Evolutionary conservation across 768 basidiomycete genomes (phyloP).

Genomic region (Pleurotus ostreatus): DNA sequence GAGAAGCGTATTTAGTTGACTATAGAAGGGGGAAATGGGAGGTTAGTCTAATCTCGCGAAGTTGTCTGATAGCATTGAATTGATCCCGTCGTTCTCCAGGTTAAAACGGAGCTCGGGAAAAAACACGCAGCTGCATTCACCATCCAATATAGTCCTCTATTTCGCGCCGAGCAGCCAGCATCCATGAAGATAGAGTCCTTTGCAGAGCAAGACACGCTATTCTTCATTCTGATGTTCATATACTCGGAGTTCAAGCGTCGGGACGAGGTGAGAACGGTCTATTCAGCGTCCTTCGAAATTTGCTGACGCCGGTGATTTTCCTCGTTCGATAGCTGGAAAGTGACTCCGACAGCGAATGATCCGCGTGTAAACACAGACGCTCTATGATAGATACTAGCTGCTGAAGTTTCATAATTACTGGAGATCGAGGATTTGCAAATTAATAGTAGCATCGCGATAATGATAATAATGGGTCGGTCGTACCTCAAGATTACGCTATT

Average conservation of each 20-base stretch:
- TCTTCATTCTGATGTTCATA: neutral
- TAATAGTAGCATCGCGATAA: no score
- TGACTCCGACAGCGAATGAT: no score
- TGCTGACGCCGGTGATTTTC: no score
- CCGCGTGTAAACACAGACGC: no score
- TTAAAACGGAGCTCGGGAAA: neutral
- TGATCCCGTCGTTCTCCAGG: neutral
- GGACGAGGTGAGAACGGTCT: neutral
- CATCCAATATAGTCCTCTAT: neutral
- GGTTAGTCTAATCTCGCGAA: neutral
- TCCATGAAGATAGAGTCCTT: neutral
- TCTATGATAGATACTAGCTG: no score
- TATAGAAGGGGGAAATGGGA: neutral
- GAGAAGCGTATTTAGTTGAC: slow-evolving; percentile 2
- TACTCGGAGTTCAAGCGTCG: slow-evolving; percentile 4
- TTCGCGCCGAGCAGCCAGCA: neutral
- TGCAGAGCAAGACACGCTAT: neutral
- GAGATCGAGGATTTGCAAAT: no score
- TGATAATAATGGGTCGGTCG: no score
- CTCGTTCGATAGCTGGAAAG: no score
- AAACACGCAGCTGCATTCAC: neutral
- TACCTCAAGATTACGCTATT: no score
- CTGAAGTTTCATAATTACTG: no score
- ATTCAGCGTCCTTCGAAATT: no score
- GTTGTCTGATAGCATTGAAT: no score